A percentile compares a stretch with the other conserved stretches of the same genome.
phyloP scores from a whole-genome alignment of 192 early-diverging fungal species.

The Rhizophagus prolifer region DNA sequence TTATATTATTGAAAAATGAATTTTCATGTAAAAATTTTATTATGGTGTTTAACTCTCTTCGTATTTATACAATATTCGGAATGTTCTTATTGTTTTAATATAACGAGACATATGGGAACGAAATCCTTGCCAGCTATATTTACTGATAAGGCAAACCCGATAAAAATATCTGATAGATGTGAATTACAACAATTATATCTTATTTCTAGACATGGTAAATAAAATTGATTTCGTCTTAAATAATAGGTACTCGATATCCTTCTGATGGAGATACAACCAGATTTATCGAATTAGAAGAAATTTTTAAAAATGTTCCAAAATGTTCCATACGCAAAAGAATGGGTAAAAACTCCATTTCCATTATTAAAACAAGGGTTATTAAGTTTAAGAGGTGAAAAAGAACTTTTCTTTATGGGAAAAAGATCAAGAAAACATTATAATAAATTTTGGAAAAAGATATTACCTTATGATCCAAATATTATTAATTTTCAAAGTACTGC shows the following conservation, averaged over 20 bases:
- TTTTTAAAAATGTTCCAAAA: background rate
- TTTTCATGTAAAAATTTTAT: too few species aligned
- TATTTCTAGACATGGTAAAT: slow-evolving; percentile 22
- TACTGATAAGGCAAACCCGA: background rate
- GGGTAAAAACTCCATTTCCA: slow-evolving; percentile 14
- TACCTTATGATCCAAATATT: slow-evolving; percentile 23
- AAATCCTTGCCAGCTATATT: background rate
- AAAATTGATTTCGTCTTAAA: background rate
- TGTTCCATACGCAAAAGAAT: background rate
- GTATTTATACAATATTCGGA: too few species aligned
- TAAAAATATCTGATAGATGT: background rate
- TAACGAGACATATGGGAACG: slow-evolving; percentile 1
- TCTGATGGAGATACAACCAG: background rate
- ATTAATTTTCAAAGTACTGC: slow-evolving; percentile 17
- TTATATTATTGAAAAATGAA: background rate
- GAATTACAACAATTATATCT: slow-evolving; percentile 11
- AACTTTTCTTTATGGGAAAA: slow-evolving; percentile 21
- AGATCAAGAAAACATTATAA: background rate
- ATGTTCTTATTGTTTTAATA: background rate
- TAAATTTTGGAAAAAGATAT: slow-evolving; percentile 12
- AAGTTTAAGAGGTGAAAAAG: background rate
- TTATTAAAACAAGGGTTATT: slow-evolving; percentile 8
- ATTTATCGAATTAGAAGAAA: background rate
- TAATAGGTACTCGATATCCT: background rate
- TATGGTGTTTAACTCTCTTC: too few species aligned